A percentile compares a stretch with the other conserved stretches of the same genome.
Conservation (phyloP, 1,284 basidiomycete genomes). For the Hymenochaete sp. region DNA sequence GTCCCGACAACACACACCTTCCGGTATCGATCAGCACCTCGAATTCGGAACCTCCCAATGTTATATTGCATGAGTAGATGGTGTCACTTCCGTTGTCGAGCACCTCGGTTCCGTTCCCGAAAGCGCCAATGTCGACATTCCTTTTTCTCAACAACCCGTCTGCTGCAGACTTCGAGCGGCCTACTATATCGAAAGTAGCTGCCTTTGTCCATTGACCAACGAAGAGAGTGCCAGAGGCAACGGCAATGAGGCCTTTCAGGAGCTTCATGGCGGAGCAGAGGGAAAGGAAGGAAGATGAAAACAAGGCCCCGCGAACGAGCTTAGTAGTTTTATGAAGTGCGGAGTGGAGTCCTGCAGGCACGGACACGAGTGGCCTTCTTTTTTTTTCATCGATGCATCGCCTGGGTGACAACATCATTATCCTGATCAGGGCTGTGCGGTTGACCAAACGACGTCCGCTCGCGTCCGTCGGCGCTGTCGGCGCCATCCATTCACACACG, state of each 20-base stretch:
- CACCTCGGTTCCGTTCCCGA: constrained; percentile 18
- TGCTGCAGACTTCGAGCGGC: not conserved
- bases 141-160: constrained; percentile 3
- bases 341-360: not conserved
- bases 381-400: no score
- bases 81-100: constrained; percentile 38
- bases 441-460: no score
- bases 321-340: not conserved
- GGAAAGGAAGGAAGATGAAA: not conserved
- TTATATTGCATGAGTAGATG: constrained; percentile 44
- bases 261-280: constrained; percentile 11
- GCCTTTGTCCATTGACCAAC: constrained; percentile 2
- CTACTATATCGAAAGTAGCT: constrained; percentile 8
- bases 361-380: no score
- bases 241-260: not conserved
- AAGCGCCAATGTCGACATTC: constrained; percentile 13
- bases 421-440: no score
- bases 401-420: no score
- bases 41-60: constrained; percentile 41
- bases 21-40: constrained; percentile 57
- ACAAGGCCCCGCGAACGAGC: not conserved
- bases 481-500: no score
- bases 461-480: no score
- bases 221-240: not conserved
- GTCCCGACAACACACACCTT: constrained; percentile 34